Evolutionary conservation across 2,329 filamentous ascomycete species (phyloP).

Genomic region (Macrophomina pseudophaseolina): DNA sequence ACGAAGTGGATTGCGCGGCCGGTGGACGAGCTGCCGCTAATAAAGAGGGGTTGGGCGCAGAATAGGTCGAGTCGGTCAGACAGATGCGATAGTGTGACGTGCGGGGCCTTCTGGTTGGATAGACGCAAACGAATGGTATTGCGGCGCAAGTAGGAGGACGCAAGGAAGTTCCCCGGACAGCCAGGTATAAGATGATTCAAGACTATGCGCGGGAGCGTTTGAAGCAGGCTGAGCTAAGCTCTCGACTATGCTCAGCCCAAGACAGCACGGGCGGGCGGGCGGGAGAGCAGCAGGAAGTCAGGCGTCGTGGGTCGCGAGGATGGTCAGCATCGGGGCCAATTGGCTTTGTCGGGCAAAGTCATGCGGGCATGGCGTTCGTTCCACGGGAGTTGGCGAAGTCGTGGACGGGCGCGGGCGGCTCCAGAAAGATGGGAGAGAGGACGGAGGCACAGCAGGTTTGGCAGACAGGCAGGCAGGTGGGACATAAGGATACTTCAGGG

Average conservation of each 20-base stretch:
- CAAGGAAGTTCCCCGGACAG: conserved; percentile 6
- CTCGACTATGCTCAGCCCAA: conserved; percentile 17
- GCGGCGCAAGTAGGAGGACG: background rate
- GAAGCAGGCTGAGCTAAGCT: conserved; percentile 16
- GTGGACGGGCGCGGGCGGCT: conserved; percentile 16
- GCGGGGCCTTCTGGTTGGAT: background rate
- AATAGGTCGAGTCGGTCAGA: conserved; percentile 10
- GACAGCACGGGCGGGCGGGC: background rate
- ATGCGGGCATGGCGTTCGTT: conserved; percentile 26
- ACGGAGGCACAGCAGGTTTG: conserved; percentile 13
- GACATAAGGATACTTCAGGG: conserved; percentile 24
- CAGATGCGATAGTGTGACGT: background rate
- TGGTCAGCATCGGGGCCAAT: conserved; percentile 25
- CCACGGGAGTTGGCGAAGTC: conserved; percentile 19
- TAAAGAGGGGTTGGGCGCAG: conserved; percentile 6
- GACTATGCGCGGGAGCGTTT: background rate
- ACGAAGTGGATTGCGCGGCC: background rate
- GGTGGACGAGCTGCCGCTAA: background rate
- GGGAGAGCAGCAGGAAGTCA: conserved; percentile 11
- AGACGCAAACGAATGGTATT: conserved; percentile 9
- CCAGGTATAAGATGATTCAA: background rate
- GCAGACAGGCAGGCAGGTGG: conserved; percentile 14
- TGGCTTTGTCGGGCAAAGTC: conserved; percentile 15
- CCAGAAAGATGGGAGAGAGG: conserved; percentile 3
- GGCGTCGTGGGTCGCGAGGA: conserved; percentile 7